Base-by-base conservation (phyloP, 345 rosid genomes). In the Populus simonii region DNA sequence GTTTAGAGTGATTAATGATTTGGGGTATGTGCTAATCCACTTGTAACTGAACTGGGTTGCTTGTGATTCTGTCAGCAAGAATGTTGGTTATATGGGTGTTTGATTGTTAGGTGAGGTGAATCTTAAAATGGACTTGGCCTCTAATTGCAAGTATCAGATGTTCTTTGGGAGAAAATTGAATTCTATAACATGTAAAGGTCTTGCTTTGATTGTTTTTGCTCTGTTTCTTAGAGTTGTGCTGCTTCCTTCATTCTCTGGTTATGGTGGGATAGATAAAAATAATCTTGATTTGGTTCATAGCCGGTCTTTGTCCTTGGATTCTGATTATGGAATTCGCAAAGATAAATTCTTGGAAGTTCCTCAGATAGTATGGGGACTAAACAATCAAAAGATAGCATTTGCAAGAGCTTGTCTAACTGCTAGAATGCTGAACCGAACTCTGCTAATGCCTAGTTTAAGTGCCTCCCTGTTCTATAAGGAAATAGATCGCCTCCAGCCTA, bases 311-410 rank as follows among this genome's bases (percentile, higher is more conserved):
- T 70, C 81, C 16, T 35, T 76, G 66, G 57, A 70, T 38, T 84
- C 86, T 23, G 80, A 82, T 47, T n/a, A 1, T 51, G 91, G 90
- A 53, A 81, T 91, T 57, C 81, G 92, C 15, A 76, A 61, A 31
- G 87, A 90, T 66, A 96, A 90, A 89, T 92, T 94, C 66, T 79
- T 94, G 51, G 93, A 89, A 84, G 95, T 87, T 86, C 99, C 99
- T 74, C 99, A 94, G 80, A 94, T 96, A 65, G 97, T 92, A 0
- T 96, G 99, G 99, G 99, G 99, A 43, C 74, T 96, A 15, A 96
- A 96, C 88, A 96, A 96, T 83, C 99, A 96, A 81, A 96, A 96
- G 89, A 96, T 96, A 31, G 97, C 98, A 76, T 89, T 96, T 80
- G 95, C 99, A 25, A 92, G 99, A 82, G 94, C 99, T 74, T 94